Conservation (phyloP, 192 early-diverging fungal genomes). For the Entomortierella lignicola region DNA sequence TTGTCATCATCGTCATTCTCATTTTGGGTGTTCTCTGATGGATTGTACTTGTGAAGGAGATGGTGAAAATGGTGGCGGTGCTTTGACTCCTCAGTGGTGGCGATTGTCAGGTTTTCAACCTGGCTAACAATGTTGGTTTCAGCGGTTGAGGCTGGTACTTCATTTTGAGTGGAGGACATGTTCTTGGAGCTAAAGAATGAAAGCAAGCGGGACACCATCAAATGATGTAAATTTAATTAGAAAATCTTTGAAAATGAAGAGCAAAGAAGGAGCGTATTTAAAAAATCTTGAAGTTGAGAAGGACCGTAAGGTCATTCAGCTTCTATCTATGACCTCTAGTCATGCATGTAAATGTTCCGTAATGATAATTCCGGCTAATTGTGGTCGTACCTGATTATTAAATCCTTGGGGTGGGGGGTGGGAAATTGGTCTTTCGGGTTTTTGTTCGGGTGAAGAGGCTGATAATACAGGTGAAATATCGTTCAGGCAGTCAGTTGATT, state of each 20-base stretch:
- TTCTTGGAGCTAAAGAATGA: constrained; percentile 14
- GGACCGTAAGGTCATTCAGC: too few relatives aligned
- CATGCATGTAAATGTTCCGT: too few relatives aligned
- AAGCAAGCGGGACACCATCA: background rate
- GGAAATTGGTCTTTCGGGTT: background rate
- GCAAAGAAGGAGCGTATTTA: background rate
- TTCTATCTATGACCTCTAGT: too few relatives aligned
- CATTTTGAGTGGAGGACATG: background rate
- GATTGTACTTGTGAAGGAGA: constrained; percentile 41
- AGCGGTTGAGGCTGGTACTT: background rate
- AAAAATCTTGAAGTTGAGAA: too few relatives aligned
- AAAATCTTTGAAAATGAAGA: background rate
- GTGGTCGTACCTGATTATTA: background rate
- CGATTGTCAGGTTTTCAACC: constrained; percentile 22
- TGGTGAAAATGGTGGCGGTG: constrained; percentile 14
- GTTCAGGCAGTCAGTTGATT: too few relatives aligned
- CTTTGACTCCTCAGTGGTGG: background rate
- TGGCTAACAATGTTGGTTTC: constrained; percentile 15
- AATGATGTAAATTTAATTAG: background rate
- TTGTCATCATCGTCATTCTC: constrained; percentile 20
- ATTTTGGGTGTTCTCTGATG: background rate
- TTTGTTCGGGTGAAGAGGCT: background rate
- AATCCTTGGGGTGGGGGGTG: too few relatives aligned
- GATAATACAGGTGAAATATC: background rate
- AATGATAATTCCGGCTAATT: background rate